phyloP scores from a whole-genome alignment of 192 early-diverging fungal genomes.

The Coemansia sp. region DNA sequence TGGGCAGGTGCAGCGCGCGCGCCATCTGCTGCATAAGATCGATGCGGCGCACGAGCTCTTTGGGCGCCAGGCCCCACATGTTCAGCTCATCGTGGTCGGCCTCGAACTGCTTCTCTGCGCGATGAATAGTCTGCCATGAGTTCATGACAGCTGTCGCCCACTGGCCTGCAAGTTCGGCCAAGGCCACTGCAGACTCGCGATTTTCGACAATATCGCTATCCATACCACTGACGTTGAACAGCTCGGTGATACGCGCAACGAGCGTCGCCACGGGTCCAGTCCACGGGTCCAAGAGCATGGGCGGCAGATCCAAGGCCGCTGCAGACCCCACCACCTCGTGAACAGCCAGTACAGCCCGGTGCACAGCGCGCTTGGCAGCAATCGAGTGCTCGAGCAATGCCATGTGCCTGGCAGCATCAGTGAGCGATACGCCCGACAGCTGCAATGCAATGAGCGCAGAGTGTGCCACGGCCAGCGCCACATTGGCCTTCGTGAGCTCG shows the following conservation, averaged over 20 bases:
- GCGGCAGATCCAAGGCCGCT: neutral
- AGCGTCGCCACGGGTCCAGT: neutral
- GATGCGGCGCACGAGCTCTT: conserved; percentile 42
- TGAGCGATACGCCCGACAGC: conserved; percentile 10
- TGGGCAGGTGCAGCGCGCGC: conserved; percentile 35
- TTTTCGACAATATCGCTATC: neutral
- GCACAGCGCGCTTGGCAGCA: conserved; percentile 4
- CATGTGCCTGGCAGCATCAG: conserved; percentile 1
- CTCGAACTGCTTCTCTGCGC: conserved; percentile 31
- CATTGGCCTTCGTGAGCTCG: conserved; percentile 8
- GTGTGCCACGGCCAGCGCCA: conserved; percentile 8
- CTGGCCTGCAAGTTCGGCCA: conserved; percentile 32
- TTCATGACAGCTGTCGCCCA: conserved; percentile 46
- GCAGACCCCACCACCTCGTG: neutral
- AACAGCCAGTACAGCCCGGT: neutral
- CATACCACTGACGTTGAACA: neutral
- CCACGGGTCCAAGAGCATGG: conserved; percentile 17
- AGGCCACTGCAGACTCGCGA: neutral
- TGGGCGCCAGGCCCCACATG: conserved; percentile 37
- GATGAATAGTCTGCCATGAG: conserved; percentile 42
- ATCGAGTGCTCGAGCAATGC: neutral
- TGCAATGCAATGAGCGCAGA: conserved; percentile 7
- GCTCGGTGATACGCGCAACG: neutral
- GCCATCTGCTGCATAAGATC: conserved; percentile 25
- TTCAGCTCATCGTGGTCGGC: conserved; percentile 14